Conservation (phyloP, 2,329 filamentous ascomycete genomes). For the Rhinocladiella similis region DNA sequence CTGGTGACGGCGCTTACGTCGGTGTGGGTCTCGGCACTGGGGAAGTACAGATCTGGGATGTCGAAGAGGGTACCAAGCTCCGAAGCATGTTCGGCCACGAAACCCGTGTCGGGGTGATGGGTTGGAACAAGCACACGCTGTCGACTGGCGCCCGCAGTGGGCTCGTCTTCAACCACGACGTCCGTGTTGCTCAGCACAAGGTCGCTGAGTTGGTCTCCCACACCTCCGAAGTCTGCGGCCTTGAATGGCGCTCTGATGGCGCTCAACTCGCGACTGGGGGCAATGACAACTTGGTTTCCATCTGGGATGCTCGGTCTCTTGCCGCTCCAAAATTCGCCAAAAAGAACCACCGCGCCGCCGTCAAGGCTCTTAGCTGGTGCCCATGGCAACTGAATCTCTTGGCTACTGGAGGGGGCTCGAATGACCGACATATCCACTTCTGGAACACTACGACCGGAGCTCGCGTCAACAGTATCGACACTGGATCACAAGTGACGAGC, state of each 20-base stretch:
- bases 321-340: conserved; percentile 97
- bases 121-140: conserved; percentile 97
- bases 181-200: conserved; percentile 97
- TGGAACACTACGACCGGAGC: conserved; percentile 99
- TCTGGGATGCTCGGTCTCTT: conserved; percentile 96
- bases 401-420: conserved; percentile 91
- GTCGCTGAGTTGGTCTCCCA: conserved; percentile 94
- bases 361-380: conserved; percentile 98
- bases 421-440: conserved; percentile 98
- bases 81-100: conserved; percentile 99
- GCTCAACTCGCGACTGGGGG: conserved; percentile 95
- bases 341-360: conserved; percentile 98
- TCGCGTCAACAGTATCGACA: conserved; percentile 98
- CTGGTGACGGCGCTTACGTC: conserved; percentile 93
- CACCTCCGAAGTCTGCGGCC: conserved; percentile 95
- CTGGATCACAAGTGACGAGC: conserved; percentile 94
- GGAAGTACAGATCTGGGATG: conserved; percentile 84
- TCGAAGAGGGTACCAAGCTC: conserved; percentile 85
- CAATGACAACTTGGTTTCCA: conserved; percentile 98
- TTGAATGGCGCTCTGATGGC: conserved; percentile 96
- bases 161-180: conserved; percentile 90
- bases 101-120: conserved; percentile 94
- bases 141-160: conserved; percentile 94
- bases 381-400: conserved; percentile 98
- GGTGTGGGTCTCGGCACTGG: conserved; percentile 91